Conservation (phyloP, 805 yeast species). For the Zygotorulaspora danielsina region DNA sequence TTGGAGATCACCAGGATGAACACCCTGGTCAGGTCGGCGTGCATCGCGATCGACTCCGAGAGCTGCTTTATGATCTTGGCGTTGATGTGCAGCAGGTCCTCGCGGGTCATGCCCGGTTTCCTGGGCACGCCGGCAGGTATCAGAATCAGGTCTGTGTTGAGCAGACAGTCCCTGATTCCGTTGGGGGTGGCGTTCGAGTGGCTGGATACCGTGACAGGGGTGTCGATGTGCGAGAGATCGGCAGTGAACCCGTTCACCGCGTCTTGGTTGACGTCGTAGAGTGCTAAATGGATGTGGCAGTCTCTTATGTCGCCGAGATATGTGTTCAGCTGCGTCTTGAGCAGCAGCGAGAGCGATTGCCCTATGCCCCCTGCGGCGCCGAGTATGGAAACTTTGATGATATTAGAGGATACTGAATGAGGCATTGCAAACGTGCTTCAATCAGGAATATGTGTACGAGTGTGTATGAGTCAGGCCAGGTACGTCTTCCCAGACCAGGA, state of each 20-base stretch:
- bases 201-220: conserved; percentile 56
- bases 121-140: conserved; percentile 89
- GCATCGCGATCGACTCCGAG: conserved; percentile 67
- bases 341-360: conserved; percentile 79
- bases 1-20: conserved; percentile 80
- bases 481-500: too few relatives aligned
- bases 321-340: conserved; percentile 47
- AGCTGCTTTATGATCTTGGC: conserved; percentile 74
- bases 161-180: conserved; percentile 34
- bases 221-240: conserved; percentile 78
- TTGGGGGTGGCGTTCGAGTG: conserved; percentile 47
- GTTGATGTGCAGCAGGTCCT: conserved; percentile 78
- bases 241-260: conserved; percentile 75
- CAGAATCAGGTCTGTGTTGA: conserved; percentile 24
- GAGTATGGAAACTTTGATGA: conserved; percentile 67
- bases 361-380: conserved; percentile 97
- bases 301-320: conserved; percentile 38
- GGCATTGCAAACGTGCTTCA: too few relatives aligned
- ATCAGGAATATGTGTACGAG: too few relatives aligned
- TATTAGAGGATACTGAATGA: conserved; percentile 15
- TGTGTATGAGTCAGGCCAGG: too few relatives aligned
- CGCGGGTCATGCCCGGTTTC: conserved; percentile 94
- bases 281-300: conserved; percentile 50
- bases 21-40: conserved; percentile 59
- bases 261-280: conserved; percentile 74